A percentile compares a stretch with the other conserved stretches of the same genome.
phyloP scores from a whole-genome alignment of 2,329 filamentous ascomycete genomes.

The Zymoseptoria ardabiliae region DNA sequence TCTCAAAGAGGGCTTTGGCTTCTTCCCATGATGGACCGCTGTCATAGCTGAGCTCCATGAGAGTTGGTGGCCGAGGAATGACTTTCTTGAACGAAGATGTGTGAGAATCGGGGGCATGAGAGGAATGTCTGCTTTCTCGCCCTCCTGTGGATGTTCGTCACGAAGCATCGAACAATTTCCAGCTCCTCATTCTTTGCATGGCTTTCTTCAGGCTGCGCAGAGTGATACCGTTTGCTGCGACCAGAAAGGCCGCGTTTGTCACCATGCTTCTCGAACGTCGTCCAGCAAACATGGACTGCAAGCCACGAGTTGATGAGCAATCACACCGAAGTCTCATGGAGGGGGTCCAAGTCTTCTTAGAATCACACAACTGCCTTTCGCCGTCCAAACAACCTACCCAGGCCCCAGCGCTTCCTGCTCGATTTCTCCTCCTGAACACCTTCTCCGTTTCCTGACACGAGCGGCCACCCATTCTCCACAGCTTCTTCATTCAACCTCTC shows the following conservation, averaged over 20 bases:
- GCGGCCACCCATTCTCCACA: constrained; percentile 24
- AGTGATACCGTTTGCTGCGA: neutral
- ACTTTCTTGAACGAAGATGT: neutral
- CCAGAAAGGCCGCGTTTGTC: neutral
- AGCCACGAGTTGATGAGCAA: neutral
- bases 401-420: neutral
- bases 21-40: neutral
- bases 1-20: neutral
- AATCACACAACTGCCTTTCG: neutral
- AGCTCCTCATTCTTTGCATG: neutral
- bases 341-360: too few relatives aligned
- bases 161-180: neutral
- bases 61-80: neutral
- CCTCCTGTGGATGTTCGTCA: neutral
- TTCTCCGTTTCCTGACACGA: neutral
- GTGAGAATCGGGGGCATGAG: neutral
- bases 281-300: neutral
- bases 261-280: neutral
- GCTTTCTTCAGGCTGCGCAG: neutral
- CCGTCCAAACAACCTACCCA: neutral
- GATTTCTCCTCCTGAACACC: neutral
- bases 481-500: constrained; percentile 36
- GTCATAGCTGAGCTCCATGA: neutral
- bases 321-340: neutral
- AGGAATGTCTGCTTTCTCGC: neutral